These are phyloP conservation scores for Sporothrix curviconia DNA, from an alignment of 2,329 filamentous ascomycete genomes.

Conservation along the genomic window DNA sequence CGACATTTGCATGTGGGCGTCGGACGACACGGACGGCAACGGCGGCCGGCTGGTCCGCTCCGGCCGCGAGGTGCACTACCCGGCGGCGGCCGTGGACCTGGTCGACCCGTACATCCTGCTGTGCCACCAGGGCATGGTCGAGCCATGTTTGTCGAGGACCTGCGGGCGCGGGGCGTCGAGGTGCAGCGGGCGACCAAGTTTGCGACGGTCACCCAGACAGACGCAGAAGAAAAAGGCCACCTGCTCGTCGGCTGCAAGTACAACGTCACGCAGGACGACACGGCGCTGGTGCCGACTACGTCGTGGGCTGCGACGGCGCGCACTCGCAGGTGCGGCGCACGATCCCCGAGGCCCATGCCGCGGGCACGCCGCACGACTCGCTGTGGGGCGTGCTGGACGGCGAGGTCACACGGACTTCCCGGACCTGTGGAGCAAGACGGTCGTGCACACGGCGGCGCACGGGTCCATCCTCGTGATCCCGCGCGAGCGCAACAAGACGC, in stretches of 20 bases:
- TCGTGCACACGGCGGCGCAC: constrained; percentile 58
- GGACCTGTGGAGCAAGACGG: constrained; percentile 67
- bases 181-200: constrained; percentile 60
- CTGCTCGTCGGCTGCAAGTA: constrained; percentile 43
- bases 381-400: constrained; percentile 26
- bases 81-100: constrained; percentile 31
- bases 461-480: constrained; percentile 67
- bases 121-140: constrained; percentile 68
- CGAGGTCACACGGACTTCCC: constrained; percentile 17
- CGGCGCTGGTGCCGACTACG: constrained; percentile 25
- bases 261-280: constrained; percentile 41
- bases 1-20: constrained; percentile 64
- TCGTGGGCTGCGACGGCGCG: background rate
- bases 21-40: constrained; percentile 47
- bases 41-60: constrained; percentile 33
- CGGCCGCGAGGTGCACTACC: constrained; percentile 55
- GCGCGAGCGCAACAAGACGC: constrained; percentile 64
- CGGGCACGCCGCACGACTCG: background rate
- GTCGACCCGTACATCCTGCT: constrained; percentile 49
- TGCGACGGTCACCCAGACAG: background rate
- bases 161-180: constrained; percentile 55
- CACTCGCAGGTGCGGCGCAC: background rate
- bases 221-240: constrained; percentile 28
- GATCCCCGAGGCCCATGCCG: constrained; percentile 32
- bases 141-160: constrained; percentile 62